phyloP scores from a whole-genome alignment of 2,329 filamentous ascomycete genomes.

The Aspergillus aculeatus region DNA sequence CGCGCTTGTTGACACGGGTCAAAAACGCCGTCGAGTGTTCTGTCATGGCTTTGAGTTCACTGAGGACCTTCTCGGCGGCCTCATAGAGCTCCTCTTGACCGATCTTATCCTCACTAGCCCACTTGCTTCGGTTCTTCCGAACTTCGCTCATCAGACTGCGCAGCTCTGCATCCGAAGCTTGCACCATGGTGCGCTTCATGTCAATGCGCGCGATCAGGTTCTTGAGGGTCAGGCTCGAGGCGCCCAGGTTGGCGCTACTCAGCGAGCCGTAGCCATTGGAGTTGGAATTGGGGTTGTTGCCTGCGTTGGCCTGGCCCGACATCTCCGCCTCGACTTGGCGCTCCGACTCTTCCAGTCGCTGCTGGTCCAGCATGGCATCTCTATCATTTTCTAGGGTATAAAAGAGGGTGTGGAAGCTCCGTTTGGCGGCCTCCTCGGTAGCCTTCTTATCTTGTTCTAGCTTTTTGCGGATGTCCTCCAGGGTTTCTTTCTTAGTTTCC shows the following conservation, averaged over 20 bases:
- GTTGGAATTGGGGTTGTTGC: slow-evolving; percentile 52
- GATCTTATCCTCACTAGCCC: slow-evolving; percentile 96
- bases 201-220: slow-evolving; percentile 96
- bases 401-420: slow-evolving; percentile 89
- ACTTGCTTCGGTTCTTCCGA: slow-evolving; percentile 95
- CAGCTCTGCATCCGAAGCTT: slow-evolving; percentile 88
- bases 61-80: slow-evolving; percentile 92
- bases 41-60: slow-evolving; percentile 93
- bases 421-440: slow-evolving; percentile 83
- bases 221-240: slow-evolving; percentile 92
- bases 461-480: slow-evolving; percentile 88
- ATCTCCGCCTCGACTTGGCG: slow-evolving; percentile 95
- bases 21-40: slow-evolving; percentile 97
- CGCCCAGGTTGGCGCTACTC: slow-evolving; percentile 90
- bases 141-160: slow-evolving; percentile 95
- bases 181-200: slow-evolving; percentile 83
- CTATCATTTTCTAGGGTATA: slow-evolving; percentile 94
- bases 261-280: slow-evolving; percentile 78
- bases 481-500: slow-evolving; percentile 59
- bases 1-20: slow-evolving; percentile 91
- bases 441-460: slow-evolving; percentile 88
- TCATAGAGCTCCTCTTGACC: slow-evolving; percentile 98
- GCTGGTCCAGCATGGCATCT: slow-evolving; percentile 95
- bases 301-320: slow-evolving; percentile 62
- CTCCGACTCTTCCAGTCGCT: slow-evolving; percentile 93